Conservation (phyloP, 2,329 filamentous ascomycete species). For the Aspergillus ochraceus region DNA sequence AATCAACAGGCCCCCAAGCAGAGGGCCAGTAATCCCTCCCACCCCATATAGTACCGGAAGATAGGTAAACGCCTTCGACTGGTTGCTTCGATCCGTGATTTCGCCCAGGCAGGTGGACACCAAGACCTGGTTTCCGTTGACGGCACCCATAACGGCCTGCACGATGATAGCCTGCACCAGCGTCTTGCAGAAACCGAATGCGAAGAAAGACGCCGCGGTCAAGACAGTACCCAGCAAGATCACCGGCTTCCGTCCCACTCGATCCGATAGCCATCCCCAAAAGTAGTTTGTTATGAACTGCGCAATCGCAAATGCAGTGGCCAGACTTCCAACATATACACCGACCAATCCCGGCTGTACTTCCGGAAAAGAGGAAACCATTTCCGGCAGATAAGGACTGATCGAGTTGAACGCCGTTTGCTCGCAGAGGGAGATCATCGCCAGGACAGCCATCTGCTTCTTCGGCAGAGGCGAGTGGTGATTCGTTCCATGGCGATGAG, state of each 20-base stretch:
- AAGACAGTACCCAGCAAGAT: conserved; percentile 80
- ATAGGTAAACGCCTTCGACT: conserved; percentile 90
- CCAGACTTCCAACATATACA: conserved; percentile 85
- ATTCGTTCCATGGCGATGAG: conserved; percentile 14
- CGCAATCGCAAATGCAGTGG: conserved; percentile 86
- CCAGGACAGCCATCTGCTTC: conserved; percentile 79
- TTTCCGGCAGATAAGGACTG: conserved; percentile 88
- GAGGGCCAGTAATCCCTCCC: conserved; percentile 87
- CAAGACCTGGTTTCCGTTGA: conserved; percentile 93
- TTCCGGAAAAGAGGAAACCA: conserved; percentile 83
- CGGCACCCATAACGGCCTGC: conserved; percentile 84
- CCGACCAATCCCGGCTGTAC: conserved; percentile 71
- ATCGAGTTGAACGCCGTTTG: conserved; percentile 98
- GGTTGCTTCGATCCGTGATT: conserved; percentile 91
- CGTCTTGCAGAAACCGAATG: conserved; percentile 81
- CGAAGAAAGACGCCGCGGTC: conserved; percentile 76
- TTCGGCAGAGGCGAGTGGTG: conserved; percentile 72
- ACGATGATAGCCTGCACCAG: conserved; percentile 84
- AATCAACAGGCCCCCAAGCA: conserved; percentile 83
- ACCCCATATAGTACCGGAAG: conserved; percentile 94
- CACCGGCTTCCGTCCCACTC: conserved; percentile 77
- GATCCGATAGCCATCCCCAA: conserved; percentile 82
- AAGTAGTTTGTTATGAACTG: conserved; percentile 91
- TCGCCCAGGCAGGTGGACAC: conserved; percentile 93
- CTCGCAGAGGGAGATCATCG: conserved; percentile 85